Percentiles rank a stretch among this genome's conserved stretches.
phyloP scores from a whole-genome alignment of 1,284 basidiomycete species.

The Malassezia pachydermatis region DNA sequence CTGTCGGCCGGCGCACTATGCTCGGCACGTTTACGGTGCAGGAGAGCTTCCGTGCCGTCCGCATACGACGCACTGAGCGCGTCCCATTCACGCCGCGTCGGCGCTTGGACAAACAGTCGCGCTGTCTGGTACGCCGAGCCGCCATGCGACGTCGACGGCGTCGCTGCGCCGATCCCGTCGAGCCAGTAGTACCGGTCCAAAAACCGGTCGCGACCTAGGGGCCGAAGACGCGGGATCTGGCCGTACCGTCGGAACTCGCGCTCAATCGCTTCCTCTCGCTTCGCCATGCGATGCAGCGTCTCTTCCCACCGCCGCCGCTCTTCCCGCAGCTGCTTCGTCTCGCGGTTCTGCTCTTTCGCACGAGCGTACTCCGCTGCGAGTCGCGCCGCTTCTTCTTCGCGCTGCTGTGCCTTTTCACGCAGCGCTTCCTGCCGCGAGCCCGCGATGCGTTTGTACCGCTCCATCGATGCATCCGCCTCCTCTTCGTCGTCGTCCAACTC shows the following conservation, averaged over 20 bases:
- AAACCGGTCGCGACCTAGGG: slow-evolving; percentile 82
- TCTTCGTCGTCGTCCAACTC: slow-evolving; percentile 16
- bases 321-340: slow-evolving; percentile 30
- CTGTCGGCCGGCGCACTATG: slow-evolving; percentile 56
- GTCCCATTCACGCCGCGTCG: slow-evolving; percentile 56
- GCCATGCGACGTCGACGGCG: slow-evolving; percentile 54
- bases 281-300: slow-evolving; percentile 68
- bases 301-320: slow-evolving; percentile 52
- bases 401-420: slow-evolving; percentile 38
- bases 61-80: slow-evolving; percentile 51
- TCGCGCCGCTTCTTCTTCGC: slow-evolving; percentile 29
- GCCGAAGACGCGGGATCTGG: slow-evolving; percentile 70
- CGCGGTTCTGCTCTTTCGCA: slow-evolving; percentile 28
- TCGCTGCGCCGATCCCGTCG: slow-evolving; percentile 80
- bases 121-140: slow-evolving; percentile 75
- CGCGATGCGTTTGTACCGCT: slow-evolving; percentile 22
- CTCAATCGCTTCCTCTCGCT: slow-evolving; percentile 73
- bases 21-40: slow-evolving; percentile 59
- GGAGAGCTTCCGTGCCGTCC: slow-evolving; percentile 15
- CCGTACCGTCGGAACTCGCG: slow-evolving; percentile 80
- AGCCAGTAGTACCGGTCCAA: slow-evolving; percentile 97
- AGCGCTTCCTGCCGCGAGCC: slow-evolving; percentile 38
- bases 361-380: slow-evolving; percentile 21
- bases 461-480: slow-evolving; percentile 19
- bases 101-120: slow-evolving; percentile 78